These are phyloP conservation scores for Aspergillus luchuensis DNA, from an alignment of 2,329 filamentous ascomycete genomes.

Conservation along the genomic window DNA sequence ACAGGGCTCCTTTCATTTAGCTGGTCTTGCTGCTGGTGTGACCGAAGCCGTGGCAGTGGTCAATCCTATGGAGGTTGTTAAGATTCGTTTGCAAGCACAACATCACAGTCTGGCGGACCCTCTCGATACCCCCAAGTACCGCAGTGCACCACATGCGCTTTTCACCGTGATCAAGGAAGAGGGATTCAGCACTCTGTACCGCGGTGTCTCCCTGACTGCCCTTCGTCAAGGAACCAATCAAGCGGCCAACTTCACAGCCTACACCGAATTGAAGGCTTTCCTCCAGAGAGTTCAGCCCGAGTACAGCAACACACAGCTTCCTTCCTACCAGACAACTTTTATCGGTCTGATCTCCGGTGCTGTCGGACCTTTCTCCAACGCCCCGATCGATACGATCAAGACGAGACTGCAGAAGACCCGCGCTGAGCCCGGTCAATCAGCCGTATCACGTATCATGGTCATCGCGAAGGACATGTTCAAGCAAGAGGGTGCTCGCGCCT, in stretches of 20 bases:
- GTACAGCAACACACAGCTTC: conserved; percentile 66
- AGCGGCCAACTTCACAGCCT: conserved; percentile 98
- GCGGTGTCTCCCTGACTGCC: conserved; percentile 90
- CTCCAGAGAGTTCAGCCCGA: conserved; percentile 74
- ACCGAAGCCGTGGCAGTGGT: conserved; percentile 96
- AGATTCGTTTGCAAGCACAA: conserved; percentile 97
- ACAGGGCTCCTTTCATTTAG: conserved; percentile 44
- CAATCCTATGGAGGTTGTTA: conserved; percentile 98
- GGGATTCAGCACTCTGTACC: conserved; percentile 82
- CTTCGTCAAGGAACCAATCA: conserved; percentile 95
- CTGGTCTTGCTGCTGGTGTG: conserved; percentile 87
- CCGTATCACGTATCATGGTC: conserved; percentile 71
- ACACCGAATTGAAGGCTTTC: conserved; percentile 84
- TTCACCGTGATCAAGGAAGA: conserved; percentile 94
- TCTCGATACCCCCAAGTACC: conserved; percentile 93
- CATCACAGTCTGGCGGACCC: conserved; percentile 98
- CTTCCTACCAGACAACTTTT: conserved; percentile 84
- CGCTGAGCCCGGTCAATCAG: conserved; percentile 76
- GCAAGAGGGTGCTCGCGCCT: conserved; percentile 91
- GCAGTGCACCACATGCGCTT: conserved; percentile 79
- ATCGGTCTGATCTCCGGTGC: conserved; percentile 91
- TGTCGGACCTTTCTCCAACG: conserved; percentile 94
- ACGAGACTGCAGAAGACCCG: conserved; percentile 90
- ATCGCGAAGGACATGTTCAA: conserved; percentile 87
- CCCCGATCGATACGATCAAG: conserved; percentile 99